These are phyloP conservation scores for Stachybotrys echinatus DNA, from an alignment of 2,329 filamentous ascomycete genomes.

Conservation along the genomic window DNA sequence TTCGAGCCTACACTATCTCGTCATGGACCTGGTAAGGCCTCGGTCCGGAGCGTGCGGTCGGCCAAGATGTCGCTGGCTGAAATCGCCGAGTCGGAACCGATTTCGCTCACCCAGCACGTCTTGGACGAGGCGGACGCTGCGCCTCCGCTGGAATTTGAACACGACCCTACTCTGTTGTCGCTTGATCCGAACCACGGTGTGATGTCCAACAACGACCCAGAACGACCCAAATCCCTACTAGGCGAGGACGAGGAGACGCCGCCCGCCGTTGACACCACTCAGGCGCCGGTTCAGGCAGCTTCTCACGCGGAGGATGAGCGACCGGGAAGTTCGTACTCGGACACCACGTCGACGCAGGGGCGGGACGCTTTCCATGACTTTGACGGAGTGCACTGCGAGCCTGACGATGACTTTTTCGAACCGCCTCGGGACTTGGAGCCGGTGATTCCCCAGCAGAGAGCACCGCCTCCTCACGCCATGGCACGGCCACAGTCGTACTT, in stretches of 20 bases:
- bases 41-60: conserved; percentile 44
- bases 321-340: conserved; percentile 45
- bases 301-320: conserved; percentile 13
- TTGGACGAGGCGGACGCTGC: conserved; percentile 49
- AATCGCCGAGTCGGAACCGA: conserved; percentile 52
- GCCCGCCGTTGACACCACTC: not conserved
- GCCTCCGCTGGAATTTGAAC: conserved; percentile 27
- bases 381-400: conserved; percentile 69
- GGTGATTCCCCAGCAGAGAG: conserved; percentile 14
- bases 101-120: conserved; percentile 43
- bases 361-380: conserved; percentile 72
- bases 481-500: conserved; percentile 52
- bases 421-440: conserved; percentile 10
- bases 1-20: conserved; percentile 36
- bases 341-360: conserved; percentile 60
- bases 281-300: conserved; percentile 12
- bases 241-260: not conserved
- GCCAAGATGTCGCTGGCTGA: conserved; percentile 48
- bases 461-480: conserved; percentile 14
- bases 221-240: not conserved
- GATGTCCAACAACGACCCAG: not conserved
- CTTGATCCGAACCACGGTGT: conserved; percentile 2
- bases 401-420: conserved; percentile 18
- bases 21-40: conserved; percentile 50
- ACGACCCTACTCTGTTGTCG: not conserved